These are phyloP conservation scores for Actinomortierella ambigua DNA, from an alignment of 371 early-diverging fungal species.

Conservation along the genomic window DNA sequence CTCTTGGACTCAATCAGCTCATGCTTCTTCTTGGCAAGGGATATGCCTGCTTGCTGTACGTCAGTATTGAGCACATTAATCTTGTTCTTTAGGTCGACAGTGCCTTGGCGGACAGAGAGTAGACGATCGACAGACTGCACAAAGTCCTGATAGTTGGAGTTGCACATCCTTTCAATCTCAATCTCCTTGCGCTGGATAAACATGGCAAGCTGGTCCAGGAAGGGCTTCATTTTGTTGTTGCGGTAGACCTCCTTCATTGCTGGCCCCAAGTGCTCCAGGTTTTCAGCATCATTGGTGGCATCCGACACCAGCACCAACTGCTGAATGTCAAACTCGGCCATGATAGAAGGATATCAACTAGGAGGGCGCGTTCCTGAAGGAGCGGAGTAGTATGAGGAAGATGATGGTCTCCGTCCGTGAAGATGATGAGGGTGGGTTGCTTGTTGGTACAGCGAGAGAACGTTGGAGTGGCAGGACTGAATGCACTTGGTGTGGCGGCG, in stretches of 20 bases:
- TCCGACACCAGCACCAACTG: constrained; percentile 49
- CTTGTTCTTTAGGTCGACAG: constrained; percentile 82
- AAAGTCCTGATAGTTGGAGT: constrained; percentile 96
- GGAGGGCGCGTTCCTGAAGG: too few species aligned
- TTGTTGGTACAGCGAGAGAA: too few species aligned
- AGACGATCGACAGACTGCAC: constrained; percentile 95
- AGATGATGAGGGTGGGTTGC: too few species aligned
- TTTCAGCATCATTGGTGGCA: constrained; percentile 63
- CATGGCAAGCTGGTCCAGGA: constrained; percentile 81
- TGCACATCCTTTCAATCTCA: constrained; percentile 98
- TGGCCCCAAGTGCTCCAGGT: constrained; percentile 85
- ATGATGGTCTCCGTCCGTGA: too few species aligned
- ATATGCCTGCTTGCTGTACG: constrained; percentile 81
- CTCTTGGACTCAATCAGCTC: constrained; percentile 85
- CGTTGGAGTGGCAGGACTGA: too few species aligned
- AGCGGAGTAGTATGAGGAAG: too few species aligned
- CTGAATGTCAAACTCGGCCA: constrained; percentile 48
- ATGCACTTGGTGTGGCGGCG: too few species aligned
- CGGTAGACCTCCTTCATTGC: constrained; percentile 91
- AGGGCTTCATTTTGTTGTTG: constrained; percentile 83
- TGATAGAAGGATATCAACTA: not conserved
- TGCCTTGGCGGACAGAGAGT: constrained; percentile 90
- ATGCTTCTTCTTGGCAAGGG: constrained; percentile 85
- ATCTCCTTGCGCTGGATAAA: constrained; percentile 88
- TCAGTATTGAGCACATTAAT: constrained; percentile 84